Percentiles rank a stretch among this genome's conserved stretches.
phyloP scores from a whole-genome alignment of 106 monocot species.

The Dioscorea zingiberensis region DNA sequence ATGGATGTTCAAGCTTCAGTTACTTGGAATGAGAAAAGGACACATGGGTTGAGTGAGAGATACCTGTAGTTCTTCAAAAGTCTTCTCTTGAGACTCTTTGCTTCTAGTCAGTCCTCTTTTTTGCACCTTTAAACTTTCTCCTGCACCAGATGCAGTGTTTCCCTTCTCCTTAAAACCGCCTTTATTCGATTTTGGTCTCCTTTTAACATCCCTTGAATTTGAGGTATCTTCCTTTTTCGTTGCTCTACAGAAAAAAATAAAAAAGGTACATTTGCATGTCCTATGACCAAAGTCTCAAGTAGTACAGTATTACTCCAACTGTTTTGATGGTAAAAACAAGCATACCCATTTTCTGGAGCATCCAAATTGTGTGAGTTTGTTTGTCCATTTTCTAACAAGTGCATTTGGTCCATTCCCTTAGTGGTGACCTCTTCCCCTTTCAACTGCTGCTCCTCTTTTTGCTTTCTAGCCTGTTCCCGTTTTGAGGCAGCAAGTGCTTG shows the following conservation, averaged over 20 bases:
- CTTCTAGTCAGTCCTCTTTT: conserved; percentile 26
- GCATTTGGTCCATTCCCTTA: conserved; percentile 11
- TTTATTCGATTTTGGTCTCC: conserved; percentile 1
- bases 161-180: background rate
- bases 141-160: background rate
- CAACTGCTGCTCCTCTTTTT: conserved; percentile 30
- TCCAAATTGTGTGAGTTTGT: conserved; percentile 2
- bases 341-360: conserved; percentile 36
- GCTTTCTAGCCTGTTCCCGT: conserved; percentile 47
- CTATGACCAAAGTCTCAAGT: background rate
- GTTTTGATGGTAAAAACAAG: background rate
- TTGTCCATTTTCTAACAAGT: conserved; percentile 23
- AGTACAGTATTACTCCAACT: background rate
- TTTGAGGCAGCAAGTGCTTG: conserved; percentile 39
- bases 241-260: conserved; percentile 7
- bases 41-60: background rate
- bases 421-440: conserved; percentile 27
- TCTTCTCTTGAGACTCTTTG: conserved; percentile 35
- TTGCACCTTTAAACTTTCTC: conserved; percentile 15
- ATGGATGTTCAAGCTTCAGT: background rate
- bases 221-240: conserved; percentile 5
- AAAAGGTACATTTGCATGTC: background rate
- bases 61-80: conserved; percentile 32
- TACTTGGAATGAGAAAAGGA: background rate
- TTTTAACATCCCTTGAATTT: background rate